Conservation (phyloP, 306 rosid species). For the Hylodesmum podocarpum region DNA sequence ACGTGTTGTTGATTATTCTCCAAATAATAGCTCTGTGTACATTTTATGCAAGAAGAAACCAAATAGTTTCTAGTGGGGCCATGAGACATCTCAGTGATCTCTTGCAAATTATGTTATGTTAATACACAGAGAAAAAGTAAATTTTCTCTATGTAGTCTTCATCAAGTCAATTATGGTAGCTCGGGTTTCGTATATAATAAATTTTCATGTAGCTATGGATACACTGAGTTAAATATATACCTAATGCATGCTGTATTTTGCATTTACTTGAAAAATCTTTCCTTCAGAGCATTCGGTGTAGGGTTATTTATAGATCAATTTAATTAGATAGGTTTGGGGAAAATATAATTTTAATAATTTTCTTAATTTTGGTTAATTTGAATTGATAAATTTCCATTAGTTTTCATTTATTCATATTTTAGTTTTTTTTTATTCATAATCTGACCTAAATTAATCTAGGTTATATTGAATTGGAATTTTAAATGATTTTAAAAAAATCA, state of each 20-base stretch:
- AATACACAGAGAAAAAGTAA: neutral
- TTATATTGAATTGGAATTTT: no score
- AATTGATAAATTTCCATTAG: no score
- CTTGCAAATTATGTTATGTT: neutral
- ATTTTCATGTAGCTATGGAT: neutral
- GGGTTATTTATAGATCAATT: no score
- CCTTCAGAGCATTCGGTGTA: no score
- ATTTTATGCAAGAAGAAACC: neutral
- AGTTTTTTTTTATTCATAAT: no score
- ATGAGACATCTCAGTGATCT: neutral
- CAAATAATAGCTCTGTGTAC: slow-evolving; percentile 20
- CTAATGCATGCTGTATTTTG: neutral
- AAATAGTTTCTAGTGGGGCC: slow-evolving; percentile 30
- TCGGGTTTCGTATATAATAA: neutral
- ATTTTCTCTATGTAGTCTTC: slow-evolving; percentile 14
- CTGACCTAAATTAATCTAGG: no score
- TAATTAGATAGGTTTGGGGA: no score
- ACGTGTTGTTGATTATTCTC: slow-evolving; percentile 41
- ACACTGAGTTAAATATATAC: neutral
- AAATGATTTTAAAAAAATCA: no score
- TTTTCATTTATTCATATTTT: no score
- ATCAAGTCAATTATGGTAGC: neutral
- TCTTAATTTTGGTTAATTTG: no score
- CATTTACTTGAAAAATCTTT: neutral
- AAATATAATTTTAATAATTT: no score